A percentile compares a stretch with the other conserved stretches of the same genome.
Evolutionary conservation across 108 stramenopile genomes (phyloP).

Genomic region (Chaetoceros muelleri): DNA sequence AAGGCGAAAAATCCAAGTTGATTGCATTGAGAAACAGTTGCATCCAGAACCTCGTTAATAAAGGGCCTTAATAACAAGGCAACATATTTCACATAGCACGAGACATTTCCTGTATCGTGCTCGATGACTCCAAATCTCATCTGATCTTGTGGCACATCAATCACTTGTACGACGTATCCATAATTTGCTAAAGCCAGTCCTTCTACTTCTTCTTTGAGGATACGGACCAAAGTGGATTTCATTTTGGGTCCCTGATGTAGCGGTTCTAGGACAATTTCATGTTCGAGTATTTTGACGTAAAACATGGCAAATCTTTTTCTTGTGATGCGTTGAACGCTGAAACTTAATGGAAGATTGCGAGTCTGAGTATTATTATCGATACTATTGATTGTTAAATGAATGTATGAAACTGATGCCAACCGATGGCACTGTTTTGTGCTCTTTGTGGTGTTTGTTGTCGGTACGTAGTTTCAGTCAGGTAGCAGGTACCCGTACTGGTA

Average conservation of each 20-base stretch:
- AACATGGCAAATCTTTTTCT: slow-evolving; percentile 39
- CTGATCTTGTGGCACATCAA: slow-evolving; percentile 86
- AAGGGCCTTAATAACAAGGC: slow-evolving; percentile 84
- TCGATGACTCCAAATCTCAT: slow-evolving; percentile 89
- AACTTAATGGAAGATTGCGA: too few relatives aligned
- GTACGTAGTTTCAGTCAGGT: too few relatives aligned
- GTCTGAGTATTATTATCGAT: background rate
- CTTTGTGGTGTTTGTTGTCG: too few relatives aligned
- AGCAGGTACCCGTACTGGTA: too few relatives aligned
- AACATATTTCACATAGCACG: slow-evolving; percentile 83
- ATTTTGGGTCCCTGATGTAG: slow-evolving; percentile 82
- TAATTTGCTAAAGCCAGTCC: slow-evolving; percentile 86
- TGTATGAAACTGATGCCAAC: too few relatives aligned
- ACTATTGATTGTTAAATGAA: too few relatives aligned
- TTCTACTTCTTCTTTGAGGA: slow-evolving; percentile 85
- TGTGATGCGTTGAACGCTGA: background rate
- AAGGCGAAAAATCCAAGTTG: slow-evolving; percentile 87
- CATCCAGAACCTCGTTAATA: slow-evolving; percentile 88
- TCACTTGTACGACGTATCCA: slow-evolving; percentile 89
- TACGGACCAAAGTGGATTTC: slow-evolving; percentile 66
- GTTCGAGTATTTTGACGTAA: slow-evolving; percentile 82
- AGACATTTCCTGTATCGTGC: slow-evolving; percentile 84
- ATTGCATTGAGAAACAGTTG: slow-evolving; percentile 81
- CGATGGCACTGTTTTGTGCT: too few relatives aligned
- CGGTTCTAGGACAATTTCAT: slow-evolving; percentile 77